A percentile compares a stretch with the other conserved stretches of the same genome.
Conservation (phyloP, 495 filamentous ascomycete species). For the Endocarpon pusillum region DNA sequence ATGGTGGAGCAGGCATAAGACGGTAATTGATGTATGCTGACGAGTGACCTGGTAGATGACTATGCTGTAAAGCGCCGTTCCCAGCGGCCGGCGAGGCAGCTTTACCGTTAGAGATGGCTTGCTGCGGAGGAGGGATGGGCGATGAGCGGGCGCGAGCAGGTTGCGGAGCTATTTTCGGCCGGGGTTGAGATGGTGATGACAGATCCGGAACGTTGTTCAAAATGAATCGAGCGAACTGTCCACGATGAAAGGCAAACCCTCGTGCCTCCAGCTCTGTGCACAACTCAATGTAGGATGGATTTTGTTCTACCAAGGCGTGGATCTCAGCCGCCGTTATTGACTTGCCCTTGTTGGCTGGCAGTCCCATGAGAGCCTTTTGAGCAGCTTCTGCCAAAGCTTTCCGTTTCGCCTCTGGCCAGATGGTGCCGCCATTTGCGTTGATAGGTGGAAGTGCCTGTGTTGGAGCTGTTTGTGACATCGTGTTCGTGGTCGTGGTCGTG, state of each 20-base stretch:
- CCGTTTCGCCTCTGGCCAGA: constrained; percentile 20
- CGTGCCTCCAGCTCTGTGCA: constrained; percentile 29
- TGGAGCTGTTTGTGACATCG: constrained; percentile 2
- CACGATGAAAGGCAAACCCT: constrained; percentile 26
- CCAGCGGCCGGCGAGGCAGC: background rate
- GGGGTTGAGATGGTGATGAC: background rate
- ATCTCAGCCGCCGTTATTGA: constrained; percentile 18
- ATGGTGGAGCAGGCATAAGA: background rate
- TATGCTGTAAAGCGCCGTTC: background rate
- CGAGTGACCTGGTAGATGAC: no score
- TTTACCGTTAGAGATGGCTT: background rate
- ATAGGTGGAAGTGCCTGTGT: no score
- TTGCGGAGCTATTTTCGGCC: background rate
- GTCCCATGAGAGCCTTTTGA: constrained; percentile 9
- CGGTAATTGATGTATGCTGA: no score
- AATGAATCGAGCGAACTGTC: constrained; percentile 26
- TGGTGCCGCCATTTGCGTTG: constrained; percentile 6
- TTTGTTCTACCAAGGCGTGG: constrained; percentile 22
- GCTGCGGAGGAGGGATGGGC: background rate
- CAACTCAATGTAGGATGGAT: constrained; percentile 31
- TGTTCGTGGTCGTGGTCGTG: constrained; percentile 2
- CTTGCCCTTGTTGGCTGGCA: constrained; percentile 13
- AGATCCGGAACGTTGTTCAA: constrained; percentile 27
- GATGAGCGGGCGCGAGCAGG: constrained; percentile 5
- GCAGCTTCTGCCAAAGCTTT: constrained; percentile 17